phyloP scores from a whole-genome alignment of 805 yeast genomes.

The Saturnispora gosingensis region DNA sequence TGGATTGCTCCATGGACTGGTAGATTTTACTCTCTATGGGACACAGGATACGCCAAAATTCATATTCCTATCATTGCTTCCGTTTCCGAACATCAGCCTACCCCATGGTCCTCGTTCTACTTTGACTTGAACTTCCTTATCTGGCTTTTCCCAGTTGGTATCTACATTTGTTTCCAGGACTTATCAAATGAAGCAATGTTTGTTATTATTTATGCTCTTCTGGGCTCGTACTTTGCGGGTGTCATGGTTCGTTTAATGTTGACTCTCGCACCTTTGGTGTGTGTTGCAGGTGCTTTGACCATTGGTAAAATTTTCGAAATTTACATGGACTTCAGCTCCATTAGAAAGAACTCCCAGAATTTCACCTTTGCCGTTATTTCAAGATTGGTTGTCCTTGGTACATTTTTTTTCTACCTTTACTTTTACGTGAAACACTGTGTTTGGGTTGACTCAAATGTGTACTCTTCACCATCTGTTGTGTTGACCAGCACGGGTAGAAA shows the following conservation, averaged over 20 bases:
- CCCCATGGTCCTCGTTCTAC: constrained; percentile 99
- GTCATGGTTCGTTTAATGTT: constrained; percentile 98
- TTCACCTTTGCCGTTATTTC: constrained; percentile 36
- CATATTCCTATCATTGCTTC: constrained; percentile 98
- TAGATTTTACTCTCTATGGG: constrained; percentile 97
- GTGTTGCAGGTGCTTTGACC: constrained; percentile 89
- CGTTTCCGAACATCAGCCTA: constrained; percentile 98
- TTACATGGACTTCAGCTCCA: constrained; percentile 52
- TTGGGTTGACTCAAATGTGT: constrained; percentile 93
- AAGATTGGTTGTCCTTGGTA: constrained; percentile 49
- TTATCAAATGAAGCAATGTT: constrained; percentile 87
- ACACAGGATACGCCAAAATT: constrained; percentile 92
- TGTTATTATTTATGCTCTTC: constrained; percentile 82
- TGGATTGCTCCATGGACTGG: constrained; percentile 99
- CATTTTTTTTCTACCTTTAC: constrained; percentile 66
- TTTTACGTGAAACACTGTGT: constrained; percentile 91
- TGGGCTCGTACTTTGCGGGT: constrained; percentile 96
- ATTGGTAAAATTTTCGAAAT: constrained; percentile 75
- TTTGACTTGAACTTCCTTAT: constrained; percentile 87
- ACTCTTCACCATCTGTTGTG: constrained; percentile 96
- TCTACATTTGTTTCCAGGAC: constrained; percentile 83
- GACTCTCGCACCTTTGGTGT: constrained; percentile 91
- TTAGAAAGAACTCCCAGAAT: constrained; percentile 14
- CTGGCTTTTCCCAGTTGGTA: constrained; percentile 98
- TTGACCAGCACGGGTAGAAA: constrained; percentile 76